Evolutionary conservation across 257 asterid species (phyloP).

Genomic region (Cynanchum wilfordii): DNA sequence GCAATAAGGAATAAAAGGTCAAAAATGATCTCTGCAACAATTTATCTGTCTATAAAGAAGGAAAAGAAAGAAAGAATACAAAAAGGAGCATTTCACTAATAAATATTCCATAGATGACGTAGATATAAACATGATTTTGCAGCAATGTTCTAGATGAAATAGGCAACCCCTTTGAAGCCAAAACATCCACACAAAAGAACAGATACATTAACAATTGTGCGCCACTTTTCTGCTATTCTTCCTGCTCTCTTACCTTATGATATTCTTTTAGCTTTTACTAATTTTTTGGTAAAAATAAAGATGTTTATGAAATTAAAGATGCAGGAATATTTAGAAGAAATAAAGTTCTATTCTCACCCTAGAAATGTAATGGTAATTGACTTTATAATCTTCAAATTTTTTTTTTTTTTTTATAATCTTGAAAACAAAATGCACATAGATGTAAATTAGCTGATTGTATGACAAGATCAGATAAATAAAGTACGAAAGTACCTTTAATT

Average conservation of each 20-base stretch:
- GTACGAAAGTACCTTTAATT: conserved; percentile 60
- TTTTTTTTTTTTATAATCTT: background rate
- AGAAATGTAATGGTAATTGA: background rate
- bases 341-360: background rate
- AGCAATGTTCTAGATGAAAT: background rate
- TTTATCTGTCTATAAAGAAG: background rate
- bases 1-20: background rate
- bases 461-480: conserved; percentile 10
- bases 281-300: background rate
- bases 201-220: background rate
- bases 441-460: background rate
- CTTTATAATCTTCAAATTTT: background rate
- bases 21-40: background rate
- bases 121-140: background rate
- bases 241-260: background rate
- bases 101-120: background rate
- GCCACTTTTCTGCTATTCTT: background rate
- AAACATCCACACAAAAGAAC: background rate
- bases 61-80: no score
- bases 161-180: background rate
- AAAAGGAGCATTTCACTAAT: background rate
- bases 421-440: background rate
- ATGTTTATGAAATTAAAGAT: background rate
- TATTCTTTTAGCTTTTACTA: background rate
- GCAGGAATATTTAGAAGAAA: background rate